Conservation (phyloP, 176 grass and related monocot species). For the Aegilops umbellulata region DNA sequence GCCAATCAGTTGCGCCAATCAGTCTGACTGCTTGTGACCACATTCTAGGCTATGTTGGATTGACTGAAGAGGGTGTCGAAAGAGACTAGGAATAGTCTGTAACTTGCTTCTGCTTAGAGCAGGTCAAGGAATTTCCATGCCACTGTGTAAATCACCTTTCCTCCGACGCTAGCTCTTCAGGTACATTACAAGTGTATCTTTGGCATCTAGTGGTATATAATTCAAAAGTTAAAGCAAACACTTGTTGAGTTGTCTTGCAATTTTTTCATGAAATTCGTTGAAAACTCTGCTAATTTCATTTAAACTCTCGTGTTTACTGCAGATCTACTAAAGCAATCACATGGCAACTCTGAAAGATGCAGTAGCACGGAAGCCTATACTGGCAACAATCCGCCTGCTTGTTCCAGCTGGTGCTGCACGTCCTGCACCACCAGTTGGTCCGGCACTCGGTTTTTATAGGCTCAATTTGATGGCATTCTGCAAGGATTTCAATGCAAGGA, state of each 20-base stretch:
- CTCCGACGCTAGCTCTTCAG: background rate
- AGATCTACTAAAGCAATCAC: constrained; percentile 19
- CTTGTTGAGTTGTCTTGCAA: background rate
- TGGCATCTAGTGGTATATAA: background rate
- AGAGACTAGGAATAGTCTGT: background rate
- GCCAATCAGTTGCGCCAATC: background rate
- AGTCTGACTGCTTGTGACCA: background rate
- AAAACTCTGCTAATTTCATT: background rate
- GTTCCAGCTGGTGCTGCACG: constrained; percentile 75
- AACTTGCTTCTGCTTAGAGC: background rate
- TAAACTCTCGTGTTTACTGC: constrained; percentile 3
- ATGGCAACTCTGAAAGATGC: constrained; percentile 80
- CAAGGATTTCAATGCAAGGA: constrained; percentile 97
- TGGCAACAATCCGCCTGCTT: constrained; percentile 74
- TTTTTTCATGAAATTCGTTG: background rate
- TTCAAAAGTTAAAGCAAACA: constrained; percentile 1
- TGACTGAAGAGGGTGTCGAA: background rate
- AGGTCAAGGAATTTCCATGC: background rate
- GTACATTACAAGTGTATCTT: background rate
- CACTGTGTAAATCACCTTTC: background rate
- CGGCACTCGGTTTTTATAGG: constrained; percentile 74
- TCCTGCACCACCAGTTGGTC: constrained; percentile 78
- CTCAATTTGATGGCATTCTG: constrained; percentile 95
- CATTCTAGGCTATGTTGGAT: background rate
- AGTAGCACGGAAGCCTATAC: constrained; percentile 52